These are phyloP conservation scores for Pugionium cornutum DNA, from an alignment of 345 rosid species.

Conservation along the genomic window DNA sequence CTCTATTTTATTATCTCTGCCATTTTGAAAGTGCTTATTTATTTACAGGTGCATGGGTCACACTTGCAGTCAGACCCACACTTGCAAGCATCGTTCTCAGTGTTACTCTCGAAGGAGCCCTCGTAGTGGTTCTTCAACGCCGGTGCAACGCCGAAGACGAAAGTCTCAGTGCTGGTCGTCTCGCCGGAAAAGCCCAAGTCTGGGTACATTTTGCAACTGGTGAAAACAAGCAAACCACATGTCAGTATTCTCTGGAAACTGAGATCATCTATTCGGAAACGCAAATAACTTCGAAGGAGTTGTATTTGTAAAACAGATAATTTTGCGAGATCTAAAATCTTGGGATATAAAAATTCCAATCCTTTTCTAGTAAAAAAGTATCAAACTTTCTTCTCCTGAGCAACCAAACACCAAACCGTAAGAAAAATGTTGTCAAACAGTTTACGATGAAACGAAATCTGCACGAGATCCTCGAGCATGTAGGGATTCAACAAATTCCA, in stretches of 20 bases:
- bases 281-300: no score
- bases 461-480: neutral
- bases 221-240: neutral
- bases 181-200: constrained; percentile 45
- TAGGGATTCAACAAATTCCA: neutral
- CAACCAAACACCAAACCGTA: no score
- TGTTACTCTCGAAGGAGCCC: constrained; percentile 49
- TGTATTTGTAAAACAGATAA: no score
- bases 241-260: neutral
- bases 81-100: constrained; percentile 81
- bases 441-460: neutral
- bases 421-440: no score
- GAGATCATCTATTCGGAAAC: neutral
- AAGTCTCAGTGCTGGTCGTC: constrained; percentile 50
- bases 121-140: constrained; percentile 46
- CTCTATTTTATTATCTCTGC: constrained; percentile 25
- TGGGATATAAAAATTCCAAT: no score
- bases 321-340: no score
- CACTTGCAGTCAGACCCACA: constrained; percentile 80
- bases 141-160: constrained; percentile 58
- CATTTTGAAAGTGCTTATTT: constrained; percentile 19
- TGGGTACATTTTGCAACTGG: constrained; percentile 41
- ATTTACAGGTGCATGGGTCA: constrained; percentile 83
- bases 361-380: no score
- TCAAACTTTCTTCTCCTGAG: no score